These are phyloP conservation scores for Didymosphaeria variabile DNA, from an alignment of 2,329 filamentous ascomycete genomes.

Conservation along the genomic window DNA sequence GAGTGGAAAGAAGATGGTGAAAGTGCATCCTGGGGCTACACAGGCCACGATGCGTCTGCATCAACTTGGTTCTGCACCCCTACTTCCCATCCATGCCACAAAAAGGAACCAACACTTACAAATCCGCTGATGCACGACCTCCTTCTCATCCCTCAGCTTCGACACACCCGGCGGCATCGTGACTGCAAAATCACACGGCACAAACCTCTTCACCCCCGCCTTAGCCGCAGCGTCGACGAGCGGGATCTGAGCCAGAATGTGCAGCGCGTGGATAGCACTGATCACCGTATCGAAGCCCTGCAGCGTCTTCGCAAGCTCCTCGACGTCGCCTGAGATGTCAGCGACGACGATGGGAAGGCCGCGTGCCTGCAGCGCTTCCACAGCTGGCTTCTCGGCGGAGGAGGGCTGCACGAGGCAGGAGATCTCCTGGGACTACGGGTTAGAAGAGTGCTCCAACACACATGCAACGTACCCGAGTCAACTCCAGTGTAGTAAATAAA, in stretches of 20 bases:
- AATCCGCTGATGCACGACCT: constrained; percentile 60
- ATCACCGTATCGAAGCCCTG: constrained; percentile 37
- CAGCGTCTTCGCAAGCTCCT: constrained; percentile 54
- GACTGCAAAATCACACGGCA: constrained; percentile 46
- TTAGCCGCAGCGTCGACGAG: constrained; percentile 39
- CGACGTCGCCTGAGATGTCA: constrained; percentile 55
- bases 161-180: constrained; percentile 56
- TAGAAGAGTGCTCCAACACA: too few species aligned
- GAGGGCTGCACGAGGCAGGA: constrained; percentile 53
- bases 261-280: constrained; percentile 25
- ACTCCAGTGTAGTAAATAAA: too few species aligned
- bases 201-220: constrained; percentile 43
- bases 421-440: constrained; percentile 6
- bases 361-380: constrained; percentile 50
- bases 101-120: constrained; percentile 30
- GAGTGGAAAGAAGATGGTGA: not conserved
- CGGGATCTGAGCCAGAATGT: constrained; percentile 30
- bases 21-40: too few species aligned
- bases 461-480: too few species aligned
- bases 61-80: too few species aligned
- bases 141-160: constrained; percentile 58
- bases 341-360: constrained; percentile 56
- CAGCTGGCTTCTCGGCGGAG: constrained; percentile 59
- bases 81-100: too few species aligned
- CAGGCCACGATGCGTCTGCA: too few species aligned